These are phyloP conservation scores for Pichia insulana DNA, from an alignment of 805 yeast species.

Conservation along the genomic window DNA sequence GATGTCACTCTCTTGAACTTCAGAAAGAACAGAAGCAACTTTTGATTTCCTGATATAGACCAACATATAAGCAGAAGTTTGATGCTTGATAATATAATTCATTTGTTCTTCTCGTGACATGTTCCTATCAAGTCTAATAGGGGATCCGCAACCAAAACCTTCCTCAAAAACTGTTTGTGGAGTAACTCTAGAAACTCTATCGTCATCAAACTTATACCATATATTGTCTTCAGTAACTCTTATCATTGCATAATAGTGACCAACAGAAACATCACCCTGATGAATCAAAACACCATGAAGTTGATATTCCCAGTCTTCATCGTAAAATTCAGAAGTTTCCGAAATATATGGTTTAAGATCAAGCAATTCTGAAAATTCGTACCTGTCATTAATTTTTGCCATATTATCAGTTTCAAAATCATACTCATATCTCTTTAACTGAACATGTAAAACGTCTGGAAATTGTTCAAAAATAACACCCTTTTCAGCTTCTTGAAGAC, in stretches of 20 bases:
- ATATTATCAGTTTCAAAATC: constrained; percentile 83
- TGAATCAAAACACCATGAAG: constrained; percentile 94
- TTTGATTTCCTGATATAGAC: constrained; percentile 73
- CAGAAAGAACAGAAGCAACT: constrained; percentile 49
- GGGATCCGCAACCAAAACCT: constrained; percentile 75
- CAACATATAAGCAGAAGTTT: constrained; percentile 94
- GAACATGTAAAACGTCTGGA: constrained; percentile 90
- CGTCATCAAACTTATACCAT: constrained; percentile 91
- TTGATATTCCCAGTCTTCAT: constrained; percentile 66
- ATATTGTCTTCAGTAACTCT: constrained; percentile 61
- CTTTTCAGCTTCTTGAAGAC: constrained; percentile 91
- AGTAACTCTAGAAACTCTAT: constrained; percentile 82
- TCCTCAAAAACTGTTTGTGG: constrained; percentile 81
- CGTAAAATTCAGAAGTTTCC: constrained; percentile 35
- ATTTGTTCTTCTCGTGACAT: constrained; percentile 54
- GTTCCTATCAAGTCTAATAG: constrained; percentile 39
- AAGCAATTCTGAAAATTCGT: constrained; percentile 78
- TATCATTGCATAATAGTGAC: constrained; percentile 93
- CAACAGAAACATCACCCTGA: constrained; percentile 90
- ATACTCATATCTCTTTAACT: constrained; percentile 88
- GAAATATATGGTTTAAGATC: constrained; percentile 77
- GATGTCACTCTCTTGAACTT: constrained; percentile 42
- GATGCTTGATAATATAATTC: constrained; percentile 61
- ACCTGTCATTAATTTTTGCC: constrained; percentile 85
- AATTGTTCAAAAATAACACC: constrained; percentile 88